Conservation (phyloP, 2,329 filamentous ascomycete genomes). For the Thielaviopsis punctulata region DNA sequence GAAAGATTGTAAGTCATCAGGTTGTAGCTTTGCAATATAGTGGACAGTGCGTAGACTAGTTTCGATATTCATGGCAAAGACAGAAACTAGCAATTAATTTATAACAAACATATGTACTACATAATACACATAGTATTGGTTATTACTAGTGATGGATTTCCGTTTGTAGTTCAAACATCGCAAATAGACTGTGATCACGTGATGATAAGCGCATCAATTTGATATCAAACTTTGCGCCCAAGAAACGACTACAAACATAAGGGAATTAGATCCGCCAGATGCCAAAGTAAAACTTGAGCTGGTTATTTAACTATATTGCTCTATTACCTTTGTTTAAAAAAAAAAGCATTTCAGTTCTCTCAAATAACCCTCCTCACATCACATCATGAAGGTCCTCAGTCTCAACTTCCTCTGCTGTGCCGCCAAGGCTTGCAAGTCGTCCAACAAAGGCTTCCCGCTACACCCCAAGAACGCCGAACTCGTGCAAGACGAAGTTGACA, state of each 20-base stretch:
- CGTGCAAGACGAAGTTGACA: slow-evolving; percentile 63
- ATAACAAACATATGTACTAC: too few relatives aligned
- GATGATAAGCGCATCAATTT: slow-evolving; percentile 8
- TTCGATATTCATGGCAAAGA: not conserved
- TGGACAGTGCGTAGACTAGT: too few relatives aligned
- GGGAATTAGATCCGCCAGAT: not conserved
- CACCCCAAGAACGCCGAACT: slow-evolving; percentile 88
- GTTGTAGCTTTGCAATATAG: not conserved
- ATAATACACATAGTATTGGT: too few relatives aligned
- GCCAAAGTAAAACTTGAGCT: not conserved
- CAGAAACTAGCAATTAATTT: not conserved
- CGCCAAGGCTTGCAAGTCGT: slow-evolving; percentile 81
- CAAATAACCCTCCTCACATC: not conserved
- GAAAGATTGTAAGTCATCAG: not conserved
- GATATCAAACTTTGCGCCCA: slow-evolving; percentile 7
- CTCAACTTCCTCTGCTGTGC: slow-evolving; percentile 96
- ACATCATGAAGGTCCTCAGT: slow-evolving; percentile 76
- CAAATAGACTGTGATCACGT: slow-evolving; percentile 8
- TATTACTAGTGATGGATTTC: not conserved
- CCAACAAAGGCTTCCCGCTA: slow-evolving; percentile 65
- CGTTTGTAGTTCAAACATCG: not conserved
- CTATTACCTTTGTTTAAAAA: too few relatives aligned
- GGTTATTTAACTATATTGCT: not conserved
- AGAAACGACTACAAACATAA: not conserved
- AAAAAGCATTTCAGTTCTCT: slow-evolving; percentile 14